Conservation (phyloP, 2,329 filamentous ascomycete species). For the Penicillium digitatum region DNA sequence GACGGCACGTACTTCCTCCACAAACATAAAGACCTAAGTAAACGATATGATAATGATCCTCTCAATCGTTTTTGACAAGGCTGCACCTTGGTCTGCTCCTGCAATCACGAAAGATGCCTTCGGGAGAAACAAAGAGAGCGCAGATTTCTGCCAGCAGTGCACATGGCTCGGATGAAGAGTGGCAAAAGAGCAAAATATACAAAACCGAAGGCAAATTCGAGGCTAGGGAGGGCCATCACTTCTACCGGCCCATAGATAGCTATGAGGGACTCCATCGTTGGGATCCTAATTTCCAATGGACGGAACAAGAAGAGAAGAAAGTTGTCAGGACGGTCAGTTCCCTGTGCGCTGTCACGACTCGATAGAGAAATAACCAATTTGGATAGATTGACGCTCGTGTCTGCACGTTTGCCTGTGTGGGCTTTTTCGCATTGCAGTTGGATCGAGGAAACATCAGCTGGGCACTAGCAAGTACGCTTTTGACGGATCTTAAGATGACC, state of each 20-base stretch:
- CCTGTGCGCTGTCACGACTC: neutral
- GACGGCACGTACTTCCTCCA: too few species aligned
- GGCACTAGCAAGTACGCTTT: slow-evolving; percentile 56
- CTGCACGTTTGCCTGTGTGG: slow-evolving; percentile 44
- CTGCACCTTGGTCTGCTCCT: neutral
- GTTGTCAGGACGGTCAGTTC: slow-evolving; percentile 26
- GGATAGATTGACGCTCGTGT: slow-evolving; percentile 32
- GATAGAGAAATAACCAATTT: neutral
- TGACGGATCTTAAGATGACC: slow-evolving; percentile 45
- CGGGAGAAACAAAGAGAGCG: neutral
- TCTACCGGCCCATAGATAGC: slow-evolving; percentile 2
- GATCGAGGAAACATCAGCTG: slow-evolving; percentile 58
- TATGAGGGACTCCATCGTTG: slow-evolving; percentile 47
- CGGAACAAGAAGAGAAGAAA: slow-evolving; percentile 35
- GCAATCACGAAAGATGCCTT: neutral
- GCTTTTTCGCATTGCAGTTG: slow-evolving; percentile 60
- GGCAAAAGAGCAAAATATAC: neutral
- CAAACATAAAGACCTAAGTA: neutral
- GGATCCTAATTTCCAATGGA: slow-evolving; percentile 41
- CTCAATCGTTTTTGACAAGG: neutral
- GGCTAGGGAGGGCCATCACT: neutral
- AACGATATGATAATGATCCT: neutral
- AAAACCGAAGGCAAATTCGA: neutral
- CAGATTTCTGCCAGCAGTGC: neutral
- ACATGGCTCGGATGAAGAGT: neutral